phyloP scores from a whole-genome alignment of 2,329 filamentous ascomycete genomes.

The Cordyceps cateniannulata region DNA sequence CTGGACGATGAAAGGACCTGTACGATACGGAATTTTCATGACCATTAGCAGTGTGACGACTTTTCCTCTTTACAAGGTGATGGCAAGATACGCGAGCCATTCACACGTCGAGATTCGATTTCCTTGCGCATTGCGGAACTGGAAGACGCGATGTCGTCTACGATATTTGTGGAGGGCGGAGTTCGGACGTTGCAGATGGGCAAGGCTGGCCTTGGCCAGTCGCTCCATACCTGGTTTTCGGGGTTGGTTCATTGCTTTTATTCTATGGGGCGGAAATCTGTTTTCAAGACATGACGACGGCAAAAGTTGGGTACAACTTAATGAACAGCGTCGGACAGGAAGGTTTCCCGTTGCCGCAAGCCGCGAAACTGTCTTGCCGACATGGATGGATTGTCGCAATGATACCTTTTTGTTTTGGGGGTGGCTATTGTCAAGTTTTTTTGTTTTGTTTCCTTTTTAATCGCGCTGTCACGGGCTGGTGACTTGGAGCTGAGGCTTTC shows the following conservation, averaged over 20 bases:
- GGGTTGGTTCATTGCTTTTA: neutral
- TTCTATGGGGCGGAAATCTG: conserved; percentile 3
- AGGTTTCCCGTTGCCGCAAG: neutral
- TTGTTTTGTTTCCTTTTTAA: neutral
- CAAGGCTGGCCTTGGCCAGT: neutral
- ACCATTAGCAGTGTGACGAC: neutral
- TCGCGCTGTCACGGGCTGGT: neutral
- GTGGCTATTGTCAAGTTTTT: neutral
- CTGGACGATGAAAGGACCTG: neutral
- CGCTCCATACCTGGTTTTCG: neutral
- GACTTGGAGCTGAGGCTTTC: conserved; percentile 1
- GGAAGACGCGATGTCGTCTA: conserved; percentile 10
- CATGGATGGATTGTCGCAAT: conserved; percentile 6
- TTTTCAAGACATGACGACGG: neutral
- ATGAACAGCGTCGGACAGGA: neutral
- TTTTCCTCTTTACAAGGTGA: neutral
- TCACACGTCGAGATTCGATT: neutral
- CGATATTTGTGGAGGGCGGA: conserved; percentile 1
- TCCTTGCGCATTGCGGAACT: neutral
- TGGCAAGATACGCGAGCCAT: neutral
- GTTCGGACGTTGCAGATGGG: conserved; percentile 2
- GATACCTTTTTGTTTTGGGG: conserved; percentile 9
- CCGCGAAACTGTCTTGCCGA: neutral
- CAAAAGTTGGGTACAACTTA: neutral
- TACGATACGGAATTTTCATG: neutral